Base-by-base conservation (phyloP, 345 rosid species). In the Eucalyptus marginata region DNA sequence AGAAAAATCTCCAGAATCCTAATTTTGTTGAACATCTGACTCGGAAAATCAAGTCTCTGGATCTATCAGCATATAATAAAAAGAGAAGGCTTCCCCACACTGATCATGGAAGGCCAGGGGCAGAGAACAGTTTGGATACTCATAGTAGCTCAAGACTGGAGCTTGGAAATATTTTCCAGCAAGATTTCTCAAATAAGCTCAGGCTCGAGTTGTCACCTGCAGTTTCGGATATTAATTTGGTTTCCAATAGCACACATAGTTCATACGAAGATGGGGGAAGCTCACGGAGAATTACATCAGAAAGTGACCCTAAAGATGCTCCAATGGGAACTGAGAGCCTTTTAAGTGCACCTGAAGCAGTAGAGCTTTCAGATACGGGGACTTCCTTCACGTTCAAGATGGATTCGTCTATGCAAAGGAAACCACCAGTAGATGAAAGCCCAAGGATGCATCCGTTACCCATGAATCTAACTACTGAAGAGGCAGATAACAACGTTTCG, bases 291-390 rank as follows among this genome's bases (percentile, higher is more conserved):
- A 93, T 90, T 89, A 87, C 88, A 13, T 93, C 95, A 58, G 97
- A 92, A 66, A 90, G 90, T n/a, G 95, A 94, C 87, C 94, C 93
- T 80, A 93, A 92, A 87, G 90, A 91, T 87, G 91, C 89, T 79
- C 93, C 89, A 29, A 90, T 93, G 86, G 93, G 95, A 92, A 92
- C 92, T 71, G 93, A 93, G 87, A 91, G 94, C 88, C 87, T 92
- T 84, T 87, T 92, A 64, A 92, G 92, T 89, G 89, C 94, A 86
- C 94, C 96, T 49, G 97, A 96, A 90, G 91, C 94, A 3, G 88
- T 93, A 79, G 99, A 98, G 88, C 96, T 96, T 88, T 95, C 97
- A 25, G 99, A 98, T 90, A 94, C 99, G 3, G 98, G 98, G 86
- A 91, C 99, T 79, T 96, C 96, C 52, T 92, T 92, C 88, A 86